Evolutionary conservation across 176 grass and related monocot genomes (phyloP), one percentile per base, ranked within the genome.

Genomic region (Bromus sterilis): DNA sequence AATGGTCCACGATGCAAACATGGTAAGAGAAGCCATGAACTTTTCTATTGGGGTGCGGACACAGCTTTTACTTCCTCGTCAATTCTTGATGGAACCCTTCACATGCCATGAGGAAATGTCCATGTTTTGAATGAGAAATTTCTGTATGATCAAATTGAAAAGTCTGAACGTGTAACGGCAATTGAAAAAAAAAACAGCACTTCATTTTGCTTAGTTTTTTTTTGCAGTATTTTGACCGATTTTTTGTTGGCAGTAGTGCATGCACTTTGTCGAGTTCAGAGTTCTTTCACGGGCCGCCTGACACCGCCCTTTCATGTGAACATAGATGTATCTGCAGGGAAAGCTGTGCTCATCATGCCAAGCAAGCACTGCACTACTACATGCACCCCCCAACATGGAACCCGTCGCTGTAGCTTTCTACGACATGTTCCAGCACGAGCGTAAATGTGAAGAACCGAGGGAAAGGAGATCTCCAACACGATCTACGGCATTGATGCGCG

Each of bases 401-500:
- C 80, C 6, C 49, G 63, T 81, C 32, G 55, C 30, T 36, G 37
- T 42, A 26, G n/a, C 66, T 21, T 13, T 21, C 14, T 26, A 28
- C 20, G 67, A 71, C 67, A 71, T 43, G 67, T 42, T 34, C 7
- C 49, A 73, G 66, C 26, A 72, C 15, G 10, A 31, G 29, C 30
- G 62, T 80, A 85, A 64, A 86, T 66, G 65, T 58, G 71, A 55
- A 33, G 69, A 70, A 51, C 24, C 1, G 25, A 78, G 16, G 11
- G 24, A 14, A 25, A 43, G 42, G 33, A 74, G 2, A 88, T 75
- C 82, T 81, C 41, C 13, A 26, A 61, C 82, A 64, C 78, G 35
- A 85, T 85, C 63, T 14, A 57, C 65, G 36, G 70, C 87, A 73
- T 73, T 73, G 72, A 89, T 82, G 78, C 29, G 29, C 67, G 65